A percentile compares a stretch with the other conserved stretches of the same genome.
These are phyloP conservation scores for Oemleria cerasiformis DNA, from an alignment of 306 rosid genomes.

Conservation along the genomic window DNA sequence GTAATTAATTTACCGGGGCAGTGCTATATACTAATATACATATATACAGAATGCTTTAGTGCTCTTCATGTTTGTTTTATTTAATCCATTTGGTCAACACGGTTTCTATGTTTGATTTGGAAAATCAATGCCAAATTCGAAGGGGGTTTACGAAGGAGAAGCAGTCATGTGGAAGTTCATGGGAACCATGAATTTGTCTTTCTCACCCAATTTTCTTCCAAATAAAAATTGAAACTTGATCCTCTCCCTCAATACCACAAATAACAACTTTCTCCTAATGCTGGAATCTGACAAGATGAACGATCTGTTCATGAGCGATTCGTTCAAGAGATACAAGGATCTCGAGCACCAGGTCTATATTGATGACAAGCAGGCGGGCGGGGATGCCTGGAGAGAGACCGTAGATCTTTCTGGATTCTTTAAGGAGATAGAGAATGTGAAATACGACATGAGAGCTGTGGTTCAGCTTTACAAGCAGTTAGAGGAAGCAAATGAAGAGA, in stretches of 20 bases:
- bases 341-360: constrained; percentile 39
- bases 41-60: constrained; percentile 1
- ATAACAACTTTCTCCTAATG: no score
- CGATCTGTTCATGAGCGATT: constrained; percentile 55
- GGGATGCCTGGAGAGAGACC: constrained; percentile 57
- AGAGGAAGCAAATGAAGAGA: constrained; percentile 66
- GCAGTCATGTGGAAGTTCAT: constrained; percentile 10
- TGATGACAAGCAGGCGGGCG: constrained; percentile 33
- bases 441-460: constrained; percentile 68
- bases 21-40: no score
- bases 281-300: constrained; percentile 48
- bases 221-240: neutral
- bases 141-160: neutral
- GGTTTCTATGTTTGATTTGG: neutral
- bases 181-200: constrained; percentile 15
- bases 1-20: no score
- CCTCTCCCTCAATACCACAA: neutral
- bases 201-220: neutral
- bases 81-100: constrained; percentile 10
- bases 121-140: constrained; percentile 1
- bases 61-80: constrained; percentile 11
- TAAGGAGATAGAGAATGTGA: constrained; percentile 75
- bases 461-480: constrained; percentile 59
- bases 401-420: constrained; percentile 70
- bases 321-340: constrained; percentile 61